phyloP scores from a whole-genome alignment of 495 filamentous ascomycete species.

The Aspergillus ellipticus region DNA sequence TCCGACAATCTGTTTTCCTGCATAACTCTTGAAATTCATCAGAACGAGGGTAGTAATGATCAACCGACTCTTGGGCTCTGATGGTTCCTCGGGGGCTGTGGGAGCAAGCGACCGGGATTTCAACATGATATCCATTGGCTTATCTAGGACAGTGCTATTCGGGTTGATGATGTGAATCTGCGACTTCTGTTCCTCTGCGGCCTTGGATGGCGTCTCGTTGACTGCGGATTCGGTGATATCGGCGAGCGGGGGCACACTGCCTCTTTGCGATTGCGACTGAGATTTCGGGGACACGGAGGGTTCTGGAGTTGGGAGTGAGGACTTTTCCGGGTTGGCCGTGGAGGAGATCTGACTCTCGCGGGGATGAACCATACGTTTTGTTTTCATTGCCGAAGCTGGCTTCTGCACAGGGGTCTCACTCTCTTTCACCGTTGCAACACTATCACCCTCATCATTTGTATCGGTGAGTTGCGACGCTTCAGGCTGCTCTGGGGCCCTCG shows the following conservation, averaged over 20 bases:
- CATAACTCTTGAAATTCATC: constrained; percentile 98
- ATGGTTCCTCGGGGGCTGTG: constrained; percentile 61
- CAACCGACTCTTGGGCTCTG: constrained; percentile 73
- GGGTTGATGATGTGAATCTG: constrained; percentile 65
- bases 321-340: constrained; percentile 38
- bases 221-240: constrained; percentile 73
- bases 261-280: constrained; percentile 43
- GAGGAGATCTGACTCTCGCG: constrained; percentile 51
- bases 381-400: constrained; percentile 56
- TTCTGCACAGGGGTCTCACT: constrained; percentile 63
- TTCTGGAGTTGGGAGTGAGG: constrained; percentile 58
- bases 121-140: constrained; percentile 90
- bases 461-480: constrained; percentile 31
- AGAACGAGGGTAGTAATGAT: constrained; percentile 89
- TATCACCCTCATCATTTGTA: constrained; percentile 45
- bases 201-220: constrained; percentile 54
- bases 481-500: constrained; percentile 26
- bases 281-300: constrained; percentile 51
- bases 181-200: constrained; percentile 35
- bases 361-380: constrained; percentile 62
- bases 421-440: constrained; percentile 43
- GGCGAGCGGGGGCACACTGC: constrained; percentile 60
- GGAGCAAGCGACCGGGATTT: constrained; percentile 73
- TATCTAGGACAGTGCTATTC: constrained; percentile 72
- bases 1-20: constrained; percentile 89